Percentiles rank a stretch among this genome's conserved stretches.
phyloP scores from a whole-genome alignment of 2,329 filamentous ascomycete genomes.

The Cyphellophora europaea region DNA sequence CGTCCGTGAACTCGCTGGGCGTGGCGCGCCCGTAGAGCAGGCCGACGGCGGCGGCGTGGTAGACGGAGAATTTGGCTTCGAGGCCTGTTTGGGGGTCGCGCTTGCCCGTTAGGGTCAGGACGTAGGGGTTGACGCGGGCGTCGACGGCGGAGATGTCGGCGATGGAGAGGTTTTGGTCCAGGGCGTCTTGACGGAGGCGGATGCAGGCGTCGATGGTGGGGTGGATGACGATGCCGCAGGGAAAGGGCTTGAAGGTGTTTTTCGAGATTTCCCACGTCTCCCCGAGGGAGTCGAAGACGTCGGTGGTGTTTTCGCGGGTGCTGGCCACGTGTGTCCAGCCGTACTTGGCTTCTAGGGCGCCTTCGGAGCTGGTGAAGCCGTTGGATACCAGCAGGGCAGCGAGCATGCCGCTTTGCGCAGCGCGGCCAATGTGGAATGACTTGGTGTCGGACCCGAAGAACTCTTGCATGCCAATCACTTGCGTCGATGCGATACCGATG shows the following conservation, averaged over 20 bases:
- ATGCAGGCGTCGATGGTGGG: constrained; percentile 45
- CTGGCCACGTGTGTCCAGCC: constrained; percentile 47
- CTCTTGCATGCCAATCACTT: constrained; percentile 44
- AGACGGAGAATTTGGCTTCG: constrained; percentile 47
- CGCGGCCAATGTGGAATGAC: constrained; percentile 45
- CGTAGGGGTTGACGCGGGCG: constrained; percentile 41
- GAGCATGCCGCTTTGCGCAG: constrained; percentile 43
- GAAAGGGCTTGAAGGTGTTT: constrained; percentile 49
- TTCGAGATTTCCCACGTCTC: constrained; percentile 41
- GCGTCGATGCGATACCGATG: constrained; percentile 44
- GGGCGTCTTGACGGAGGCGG: constrained; percentile 34
- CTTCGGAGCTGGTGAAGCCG: constrained; percentile 39
- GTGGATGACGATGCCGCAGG: constrained; percentile 49
- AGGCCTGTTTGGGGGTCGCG: constrained; percentile 39
- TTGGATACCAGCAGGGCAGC: constrained; percentile 37
- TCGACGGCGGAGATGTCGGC: constrained; percentile 30
- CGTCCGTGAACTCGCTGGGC: constrained; percentile 42
- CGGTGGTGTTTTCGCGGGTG: constrained; percentile 27
- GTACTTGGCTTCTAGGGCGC: constrained; percentile 42
- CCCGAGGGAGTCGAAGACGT: constrained; percentile 28
- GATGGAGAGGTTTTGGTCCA: constrained; percentile 20
- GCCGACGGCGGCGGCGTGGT: constrained; percentile 43
- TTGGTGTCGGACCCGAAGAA: constrained; percentile 50
- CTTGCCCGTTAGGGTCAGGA: constrained; percentile 45
- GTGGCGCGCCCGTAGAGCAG: constrained; percentile 43